Base-by-base conservation (phyloP, 2,329 filamentous ascomycete genomes). In the Dothistroma septosporum region DNA sequence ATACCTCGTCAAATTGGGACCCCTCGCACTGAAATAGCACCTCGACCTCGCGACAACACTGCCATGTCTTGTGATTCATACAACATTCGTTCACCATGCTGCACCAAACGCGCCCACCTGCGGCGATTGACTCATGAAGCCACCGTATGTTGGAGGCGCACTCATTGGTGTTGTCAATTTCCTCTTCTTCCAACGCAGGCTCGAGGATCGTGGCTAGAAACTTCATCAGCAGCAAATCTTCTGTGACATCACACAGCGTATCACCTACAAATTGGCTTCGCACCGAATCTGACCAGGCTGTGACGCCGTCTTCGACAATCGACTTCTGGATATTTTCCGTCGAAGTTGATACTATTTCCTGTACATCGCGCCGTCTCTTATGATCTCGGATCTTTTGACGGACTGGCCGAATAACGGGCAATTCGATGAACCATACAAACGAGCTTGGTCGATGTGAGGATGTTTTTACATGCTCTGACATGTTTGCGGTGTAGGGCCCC, bases 341-440 rank as follows among this genome's bases (percentile, higher is more conserved):
- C 52, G 59, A 49, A 54, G 47, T 32, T 33, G 55, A 52, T 50
- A 58, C 47, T 55, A 61, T 32, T 41, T 61, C 55, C 24, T 58
- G 33, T 53, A 61, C 44, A 56, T 61, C 33, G 41, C 58, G 41
- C 55, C 59, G 21, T 37, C 59, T 28, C 24, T 61, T 24, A 11
- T 61, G 28, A 49, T 37, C 24, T 55, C 49, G 31, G 55, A 58
- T 33, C 32, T 35, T 35, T 7, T 58, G 49, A 55, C 58, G 59
- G 14, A 55, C 37, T 55, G 59, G 59, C 48, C 59, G 24, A 37
- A 58, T 24, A 31, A 61, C 12, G 52, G 55, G 59, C 55, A 24
- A 52, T 19, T 52, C 22, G 37, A 28, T n/a, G 31, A 31, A 22
- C 24, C n/a, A 24, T 31, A 47, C 31, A n/a, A 52, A 10, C 12